Evolutionary conservation across 306 rosid species (phyloP).

Genomic region (Cicer pinnatifidum): DNA sequence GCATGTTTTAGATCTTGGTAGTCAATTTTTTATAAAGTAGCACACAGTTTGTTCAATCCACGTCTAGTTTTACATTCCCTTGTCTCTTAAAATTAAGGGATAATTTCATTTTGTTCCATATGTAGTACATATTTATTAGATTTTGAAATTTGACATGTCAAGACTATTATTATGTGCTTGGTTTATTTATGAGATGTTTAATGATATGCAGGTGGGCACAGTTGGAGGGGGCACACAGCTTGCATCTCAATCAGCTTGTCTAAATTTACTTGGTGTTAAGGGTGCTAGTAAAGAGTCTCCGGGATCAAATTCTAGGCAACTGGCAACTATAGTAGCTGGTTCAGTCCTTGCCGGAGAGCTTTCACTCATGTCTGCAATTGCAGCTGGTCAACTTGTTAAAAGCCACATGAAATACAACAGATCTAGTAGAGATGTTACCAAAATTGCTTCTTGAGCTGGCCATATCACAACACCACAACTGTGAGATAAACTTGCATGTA

Average conservation of each 20-base stretch:
- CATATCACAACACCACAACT: neutral
- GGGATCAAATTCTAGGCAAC: conserved; percentile 71
- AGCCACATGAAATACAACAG: conserved; percentile 98
- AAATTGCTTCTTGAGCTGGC: conserved; percentile 48
- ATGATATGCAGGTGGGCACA: conserved; percentile 73
- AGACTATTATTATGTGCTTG: conserved; percentile 4
- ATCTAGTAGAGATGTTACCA: conserved; percentile 66
- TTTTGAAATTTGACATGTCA: neutral
- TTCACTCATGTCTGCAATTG: conserved; percentile 89
- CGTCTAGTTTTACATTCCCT: neutral
- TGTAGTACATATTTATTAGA: too few species aligned
- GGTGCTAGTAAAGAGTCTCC: conserved; percentile 83
- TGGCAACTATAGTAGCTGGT: conserved; percentile 82
- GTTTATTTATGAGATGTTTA: neutral
- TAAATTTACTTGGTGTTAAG: conserved; percentile 84
- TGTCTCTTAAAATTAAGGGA: neutral
- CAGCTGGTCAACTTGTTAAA: conserved; percentile 87
- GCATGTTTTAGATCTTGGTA: neutral
- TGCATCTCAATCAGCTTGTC: conserved; percentile 90
- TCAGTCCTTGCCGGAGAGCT: conserved; percentile 93
- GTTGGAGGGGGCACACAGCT: conserved; percentile 99
- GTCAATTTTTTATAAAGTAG: neutral
- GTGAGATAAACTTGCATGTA: conserved; percentile 14
- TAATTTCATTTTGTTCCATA: neutral
- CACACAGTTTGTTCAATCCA: conserved; percentile 6